Evolutionary conservation across 2,329 filamentous ascomycete genomes (phyloP).

Genomic region (Ascocoryne sarcoides): DNA sequence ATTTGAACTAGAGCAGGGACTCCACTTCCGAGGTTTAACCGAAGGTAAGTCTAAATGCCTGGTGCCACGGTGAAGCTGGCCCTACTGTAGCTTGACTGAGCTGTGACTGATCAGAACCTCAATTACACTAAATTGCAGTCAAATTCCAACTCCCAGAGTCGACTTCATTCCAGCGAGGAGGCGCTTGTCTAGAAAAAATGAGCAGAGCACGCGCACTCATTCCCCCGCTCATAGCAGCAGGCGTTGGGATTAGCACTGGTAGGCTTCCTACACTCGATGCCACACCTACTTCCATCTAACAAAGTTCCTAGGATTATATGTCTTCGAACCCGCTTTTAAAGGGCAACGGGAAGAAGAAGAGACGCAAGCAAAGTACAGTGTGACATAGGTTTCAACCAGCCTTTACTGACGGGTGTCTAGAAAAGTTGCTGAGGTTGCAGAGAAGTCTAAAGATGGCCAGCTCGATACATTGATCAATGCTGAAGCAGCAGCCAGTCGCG

Average conservation of each 20-base stretch:
- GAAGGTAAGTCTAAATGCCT: background rate
- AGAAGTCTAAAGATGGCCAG: slow-evolving; percentile 5
- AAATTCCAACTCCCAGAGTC: too few relatives aligned
- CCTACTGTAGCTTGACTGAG: background rate
- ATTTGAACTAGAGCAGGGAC: background rate
- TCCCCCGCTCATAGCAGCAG: slow-evolving; percentile 23
- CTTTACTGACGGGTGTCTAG: slow-evolving; percentile 9
- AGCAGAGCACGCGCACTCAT: slow-evolving; percentile 22
- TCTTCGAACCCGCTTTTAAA: slow-evolving; percentile 27
- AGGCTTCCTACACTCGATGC: slow-evolving; percentile 4
- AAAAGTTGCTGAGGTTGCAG: slow-evolving; percentile 9
- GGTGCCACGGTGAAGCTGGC: background rate
- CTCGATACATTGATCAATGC: slow-evolving; percentile 10
- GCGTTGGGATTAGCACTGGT: slow-evolving; percentile 27
- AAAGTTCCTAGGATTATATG: slow-evolving; percentile 18
- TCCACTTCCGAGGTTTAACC: background rate
- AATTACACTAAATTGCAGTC: background rate
- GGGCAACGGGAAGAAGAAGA: slow-evolving; percentile 19
- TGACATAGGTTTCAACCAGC: background rate
- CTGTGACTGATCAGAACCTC: background rate
- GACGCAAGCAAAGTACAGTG: slow-evolving; percentile 13
- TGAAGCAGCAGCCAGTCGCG: slow-evolving; percentile 18
- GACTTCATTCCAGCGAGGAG: background rate
- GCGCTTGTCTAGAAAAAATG: too few relatives aligned
- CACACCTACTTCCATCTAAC: background rate